Conservation (phyloP, 1,139 yeast genomes). For the Hansenula sp. region DNA sequence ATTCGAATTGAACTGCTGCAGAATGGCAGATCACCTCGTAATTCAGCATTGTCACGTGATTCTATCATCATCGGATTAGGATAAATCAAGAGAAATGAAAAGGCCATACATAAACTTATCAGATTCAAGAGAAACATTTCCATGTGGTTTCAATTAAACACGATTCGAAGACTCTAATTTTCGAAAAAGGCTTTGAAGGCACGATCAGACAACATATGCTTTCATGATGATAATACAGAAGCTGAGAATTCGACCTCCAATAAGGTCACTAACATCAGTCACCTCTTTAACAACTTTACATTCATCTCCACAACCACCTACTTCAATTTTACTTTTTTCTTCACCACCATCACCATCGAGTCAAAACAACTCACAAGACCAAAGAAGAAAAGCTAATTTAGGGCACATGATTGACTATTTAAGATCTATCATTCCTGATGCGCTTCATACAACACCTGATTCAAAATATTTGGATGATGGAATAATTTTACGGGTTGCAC, state of each 20-base stretch:
- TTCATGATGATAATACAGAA: background rate
- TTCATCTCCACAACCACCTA: background rate
- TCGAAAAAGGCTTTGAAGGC: too few species aligned
- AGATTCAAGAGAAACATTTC: background rate
- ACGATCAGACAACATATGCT: background rate
- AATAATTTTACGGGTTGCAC: conserved; percentile 59
- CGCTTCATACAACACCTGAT: conserved; percentile 51
- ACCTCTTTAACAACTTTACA: background rate
- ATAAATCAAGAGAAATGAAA: background rate
- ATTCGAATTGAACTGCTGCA: too few species aligned
- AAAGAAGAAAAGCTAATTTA: conserved; percentile 47
- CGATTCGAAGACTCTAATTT: too few species aligned
- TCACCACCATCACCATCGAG: background rate
- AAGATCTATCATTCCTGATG: conserved; percentile 49
- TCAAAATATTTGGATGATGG: conserved; percentile 41
- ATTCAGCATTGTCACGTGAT: too few species aligned
- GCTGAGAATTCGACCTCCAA: background rate
- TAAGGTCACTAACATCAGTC: background rate
- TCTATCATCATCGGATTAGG: too few species aligned
- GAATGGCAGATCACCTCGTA: too few species aligned
- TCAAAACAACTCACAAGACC: conserved; percentile 10
- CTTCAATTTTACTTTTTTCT: background rate
- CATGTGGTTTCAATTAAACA: background rate
- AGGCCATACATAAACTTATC: background rate
- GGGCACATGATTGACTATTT: conserved; percentile 57